Percentiles rank a stretch among this genome's conserved stretches.
phyloP scores from a whole-genome alignment of 257 asterid species.

The Solanum chaucha region DNA sequence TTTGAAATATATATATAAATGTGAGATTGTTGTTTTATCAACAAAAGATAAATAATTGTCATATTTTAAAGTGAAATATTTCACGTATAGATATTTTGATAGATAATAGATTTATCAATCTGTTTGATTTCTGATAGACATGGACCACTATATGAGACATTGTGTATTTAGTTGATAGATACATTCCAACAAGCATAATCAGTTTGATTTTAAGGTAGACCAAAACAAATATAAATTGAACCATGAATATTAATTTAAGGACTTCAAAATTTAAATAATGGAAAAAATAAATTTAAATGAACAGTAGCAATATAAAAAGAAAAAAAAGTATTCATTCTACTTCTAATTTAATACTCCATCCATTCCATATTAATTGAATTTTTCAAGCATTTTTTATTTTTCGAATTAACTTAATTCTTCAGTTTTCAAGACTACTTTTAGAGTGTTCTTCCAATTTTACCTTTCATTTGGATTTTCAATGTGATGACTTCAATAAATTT shows the following conservation, averaged over 20 bases:
- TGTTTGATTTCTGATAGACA: neutral
- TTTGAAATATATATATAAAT: neutral
- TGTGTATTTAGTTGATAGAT: neutral
- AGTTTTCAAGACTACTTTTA: too few species aligned
- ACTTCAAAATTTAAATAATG: neutral
- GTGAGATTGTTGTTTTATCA: neutral
- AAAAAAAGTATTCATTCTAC: neutral
- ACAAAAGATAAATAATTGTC: neutral
- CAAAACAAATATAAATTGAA: neutral
- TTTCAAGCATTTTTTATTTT: too few species aligned
- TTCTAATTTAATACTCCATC: neutral
- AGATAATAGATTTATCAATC: neutral
- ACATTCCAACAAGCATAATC: neutral
- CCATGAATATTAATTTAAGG: neutral
- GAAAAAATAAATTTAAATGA: neutral
- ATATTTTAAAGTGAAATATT: neutral
- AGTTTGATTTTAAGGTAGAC: neutral
- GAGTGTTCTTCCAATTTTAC: too few species aligned
- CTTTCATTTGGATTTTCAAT: too few species aligned
- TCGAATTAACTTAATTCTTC: too few species aligned
- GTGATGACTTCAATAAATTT: too few species aligned
- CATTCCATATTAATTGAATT: too few species aligned
- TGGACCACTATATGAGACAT: neutral
- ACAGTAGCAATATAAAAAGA: neutral
- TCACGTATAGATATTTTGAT: neutral